Conservation (phyloP, 768 basidiomycete genomes). For the Auriscalpium vulgare region DNA sequence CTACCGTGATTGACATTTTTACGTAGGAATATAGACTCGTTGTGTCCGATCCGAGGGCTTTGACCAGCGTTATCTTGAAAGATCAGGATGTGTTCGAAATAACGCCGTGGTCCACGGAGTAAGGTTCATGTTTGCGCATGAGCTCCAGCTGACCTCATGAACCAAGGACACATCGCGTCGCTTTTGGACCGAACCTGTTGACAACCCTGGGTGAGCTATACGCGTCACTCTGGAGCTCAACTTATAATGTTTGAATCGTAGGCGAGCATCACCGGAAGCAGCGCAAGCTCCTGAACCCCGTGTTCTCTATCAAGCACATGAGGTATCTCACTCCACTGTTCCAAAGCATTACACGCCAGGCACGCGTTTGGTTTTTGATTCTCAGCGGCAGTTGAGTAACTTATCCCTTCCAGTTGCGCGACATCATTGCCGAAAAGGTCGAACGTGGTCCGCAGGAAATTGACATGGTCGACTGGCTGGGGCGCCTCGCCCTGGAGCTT, state of each 20-base stretch:
- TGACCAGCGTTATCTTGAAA: not conserved
- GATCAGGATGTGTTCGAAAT: not conserved
- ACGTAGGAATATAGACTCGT: not conserved
- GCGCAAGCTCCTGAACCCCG: constrained; percentile 3
- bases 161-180: not conserved
- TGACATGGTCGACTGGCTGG: not conserved
- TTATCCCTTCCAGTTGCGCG: too few species aligned
- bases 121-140: not conserved
- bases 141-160: not conserved
- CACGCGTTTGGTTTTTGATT: not conserved
- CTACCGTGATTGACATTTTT: not conserved
- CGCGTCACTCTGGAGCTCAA: too few species aligned
- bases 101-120: not conserved
- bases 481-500: not conserved
- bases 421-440: not conserved
- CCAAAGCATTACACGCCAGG: not conserved
- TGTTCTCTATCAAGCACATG: constrained; percentile 3
- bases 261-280: constrained; percentile 1
- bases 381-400: too few species aligned
- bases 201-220: not conserved
- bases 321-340: constrained; percentile 3
- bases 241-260: not conserved
- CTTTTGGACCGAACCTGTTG: not conserved
- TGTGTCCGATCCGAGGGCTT: not conserved
- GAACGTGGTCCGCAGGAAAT: not conserved